A percentile compares a stretch with the other conserved stretches of the same genome.
Evolutionary conservation across 2,329 filamentous ascomycete genomes (phyloP).

Genomic region (Clarireedia paspali): DNA sequence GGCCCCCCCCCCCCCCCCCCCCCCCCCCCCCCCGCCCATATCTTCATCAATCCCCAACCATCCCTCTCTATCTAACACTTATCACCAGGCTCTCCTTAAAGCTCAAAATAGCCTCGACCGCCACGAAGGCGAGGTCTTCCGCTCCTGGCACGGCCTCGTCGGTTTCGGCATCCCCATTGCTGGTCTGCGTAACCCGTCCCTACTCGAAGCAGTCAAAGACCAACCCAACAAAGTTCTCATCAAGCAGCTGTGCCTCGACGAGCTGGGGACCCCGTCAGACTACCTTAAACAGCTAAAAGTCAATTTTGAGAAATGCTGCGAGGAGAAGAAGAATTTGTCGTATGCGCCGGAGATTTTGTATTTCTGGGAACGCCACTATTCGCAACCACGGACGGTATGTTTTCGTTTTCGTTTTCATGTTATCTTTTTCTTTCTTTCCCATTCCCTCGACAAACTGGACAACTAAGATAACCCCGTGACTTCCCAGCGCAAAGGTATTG

Average conservation of each 20-base stretch:
- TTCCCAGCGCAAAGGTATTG: not conserved
- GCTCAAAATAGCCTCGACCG: not conserved
- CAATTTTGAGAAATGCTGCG: slow-evolving; percentile 1
- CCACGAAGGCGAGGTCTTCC: not conserved
- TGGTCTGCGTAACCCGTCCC: not conserved
- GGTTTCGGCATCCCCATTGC: slow-evolving; percentile 7
- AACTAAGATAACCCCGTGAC: not conserved
- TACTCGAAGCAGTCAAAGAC: slow-evolving; percentile 1
- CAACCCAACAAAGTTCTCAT: slow-evolving; percentile 7
- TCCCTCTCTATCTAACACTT: not conserved
- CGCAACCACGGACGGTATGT: slow-evolving; percentile 1
- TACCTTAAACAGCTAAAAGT: slow-evolving; percentile 1
- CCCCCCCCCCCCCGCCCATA: not conserved
- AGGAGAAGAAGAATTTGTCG: not conserved
- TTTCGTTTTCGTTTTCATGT: no score
- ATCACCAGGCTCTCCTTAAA: not conserved
- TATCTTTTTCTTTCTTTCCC: not conserved
- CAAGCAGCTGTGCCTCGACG: not conserved
- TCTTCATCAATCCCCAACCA: no score
- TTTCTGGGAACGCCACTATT: slow-evolving; percentile 3
- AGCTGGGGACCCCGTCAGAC: not conserved
- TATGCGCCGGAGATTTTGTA: slow-evolving; percentile 6
- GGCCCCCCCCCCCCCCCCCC: not conserved
- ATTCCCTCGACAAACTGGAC: not conserved
- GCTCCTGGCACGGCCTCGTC: slow-evolving; percentile 4